Evolutionary conservation across 352 stramenopile species (phyloP).

Genomic region (Phytophthora fragariae): DNA sequence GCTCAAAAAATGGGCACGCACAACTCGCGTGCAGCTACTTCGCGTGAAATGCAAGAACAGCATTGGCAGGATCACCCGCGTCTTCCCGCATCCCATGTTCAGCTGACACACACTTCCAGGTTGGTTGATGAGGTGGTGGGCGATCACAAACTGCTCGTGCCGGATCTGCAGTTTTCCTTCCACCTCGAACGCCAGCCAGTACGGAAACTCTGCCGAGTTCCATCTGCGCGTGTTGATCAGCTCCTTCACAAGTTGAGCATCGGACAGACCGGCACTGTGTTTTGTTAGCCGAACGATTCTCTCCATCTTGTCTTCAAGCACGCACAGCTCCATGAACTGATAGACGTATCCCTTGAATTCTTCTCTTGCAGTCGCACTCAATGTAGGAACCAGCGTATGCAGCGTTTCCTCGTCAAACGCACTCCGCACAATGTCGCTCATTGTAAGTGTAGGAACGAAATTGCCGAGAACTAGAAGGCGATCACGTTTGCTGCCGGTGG

Average conservation of each 20-base stretch:
- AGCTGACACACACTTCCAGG: slow-evolving; percentile 80
- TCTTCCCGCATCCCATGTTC: slow-evolving; percentile 91
- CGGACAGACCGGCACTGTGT: slow-evolving; percentile 9
- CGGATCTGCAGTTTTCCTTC: slow-evolving; percentile 84
- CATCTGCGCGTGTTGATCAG: slow-evolving; percentile 55
- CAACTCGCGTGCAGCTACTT: slow-evolving; percentile 29
- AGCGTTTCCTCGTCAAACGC: slow-evolving; percentile 47
- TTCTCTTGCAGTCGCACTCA: slow-evolving; percentile 20
- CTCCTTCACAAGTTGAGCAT: slow-evolving; percentile 58
- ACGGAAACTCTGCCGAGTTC: slow-evolving; percentile 60
- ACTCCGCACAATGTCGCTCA: slow-evolving; percentile 46
- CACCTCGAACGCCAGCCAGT: slow-evolving; percentile 90
- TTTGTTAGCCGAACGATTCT: slow-evolving; percentile 38
- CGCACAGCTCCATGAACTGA: slow-evolving; percentile 68
- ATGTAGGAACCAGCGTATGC: slow-evolving; percentile 31
- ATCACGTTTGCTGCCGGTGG: slow-evolving; percentile 17
- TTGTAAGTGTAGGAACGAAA: slow-evolving; percentile 35
- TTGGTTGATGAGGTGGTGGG: slow-evolving; percentile 71
- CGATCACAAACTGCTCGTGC: slow-evolving; percentile 80
- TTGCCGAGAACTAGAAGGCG: slow-evolving; percentile 35
- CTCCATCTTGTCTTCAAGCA: slow-evolving; percentile 78
- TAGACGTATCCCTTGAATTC: slow-evolving; percentile 31
- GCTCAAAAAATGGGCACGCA: slow-evolving; percentile 70
- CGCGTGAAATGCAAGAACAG: slow-evolving; percentile 79
- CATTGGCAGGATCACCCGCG: slow-evolving; percentile 89